These are phyloP conservation scores for Adansonia rubrostipa DNA, from an alignment of 441 rosid genomes.

Conservation along the genomic window DNA sequence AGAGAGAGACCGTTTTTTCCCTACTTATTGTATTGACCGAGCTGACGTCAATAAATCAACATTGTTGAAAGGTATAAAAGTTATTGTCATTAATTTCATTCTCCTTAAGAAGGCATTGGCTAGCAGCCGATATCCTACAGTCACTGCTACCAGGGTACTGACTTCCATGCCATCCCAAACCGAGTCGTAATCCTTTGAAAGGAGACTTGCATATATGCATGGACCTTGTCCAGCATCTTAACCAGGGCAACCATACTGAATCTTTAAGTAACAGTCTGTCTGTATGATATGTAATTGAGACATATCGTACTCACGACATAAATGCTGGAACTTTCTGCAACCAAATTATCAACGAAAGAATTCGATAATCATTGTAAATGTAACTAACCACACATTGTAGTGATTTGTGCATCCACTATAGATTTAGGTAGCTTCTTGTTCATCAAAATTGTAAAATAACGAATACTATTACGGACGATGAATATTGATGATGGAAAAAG, in stretches of 20 bases:
- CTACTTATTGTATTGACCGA: background rate
- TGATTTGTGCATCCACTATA: too few relatives aligned
- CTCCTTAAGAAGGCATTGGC: constrained; percentile 46
- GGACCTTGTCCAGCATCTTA: constrained; percentile 15
- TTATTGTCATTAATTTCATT: constrained; percentile 30
- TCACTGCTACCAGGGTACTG: constrained; percentile 39
- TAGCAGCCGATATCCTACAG: constrained; percentile 40
- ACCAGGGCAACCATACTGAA: constrained; percentile 34
- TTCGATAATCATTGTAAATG: too few relatives aligned
- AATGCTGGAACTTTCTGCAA: constrained; percentile 42
- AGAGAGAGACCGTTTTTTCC: background rate
- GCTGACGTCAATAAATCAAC: background rate
- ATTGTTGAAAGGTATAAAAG: background rate
- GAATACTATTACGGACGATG: too few relatives aligned
- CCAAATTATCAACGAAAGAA: background rate
- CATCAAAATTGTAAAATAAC: too few relatives aligned
- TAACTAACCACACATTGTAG: too few relatives aligned
- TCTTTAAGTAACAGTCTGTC: constrained; percentile 38
- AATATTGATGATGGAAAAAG: too few relatives aligned
- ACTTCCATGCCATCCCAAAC: constrained; percentile 34
- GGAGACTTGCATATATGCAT: constrained; percentile 24
- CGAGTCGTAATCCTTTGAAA: constrained; percentile 27
- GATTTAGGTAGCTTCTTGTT: too few relatives aligned
- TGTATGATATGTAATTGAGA: constrained; percentile 40
- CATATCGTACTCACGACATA: constrained; percentile 40